Evolutionary conservation across 768 basidiomycete species (phyloP).

Genomic region (Agaricus bisporus): DNA sequence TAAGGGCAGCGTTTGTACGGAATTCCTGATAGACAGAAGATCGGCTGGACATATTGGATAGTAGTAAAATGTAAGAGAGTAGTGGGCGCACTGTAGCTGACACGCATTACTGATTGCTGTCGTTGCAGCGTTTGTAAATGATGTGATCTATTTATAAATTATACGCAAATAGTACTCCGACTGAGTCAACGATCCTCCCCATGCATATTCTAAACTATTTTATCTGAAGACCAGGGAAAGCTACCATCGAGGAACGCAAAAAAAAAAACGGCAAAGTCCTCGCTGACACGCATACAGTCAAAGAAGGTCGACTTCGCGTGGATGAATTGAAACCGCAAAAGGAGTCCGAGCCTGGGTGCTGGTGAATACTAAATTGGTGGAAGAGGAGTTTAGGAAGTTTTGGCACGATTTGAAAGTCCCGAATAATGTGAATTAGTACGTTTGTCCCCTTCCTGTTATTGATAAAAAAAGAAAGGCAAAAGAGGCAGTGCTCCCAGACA

Average conservation of each 20-base stretch:
- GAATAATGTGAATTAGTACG: slow-evolving; percentile 80
- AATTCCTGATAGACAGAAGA: no score
- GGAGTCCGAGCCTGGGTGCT: neutral
- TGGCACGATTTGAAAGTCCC: slow-evolving; percentile 86
- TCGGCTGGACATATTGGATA: no score
- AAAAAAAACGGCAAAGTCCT: slow-evolving; percentile 31
- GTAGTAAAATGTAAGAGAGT: no score
- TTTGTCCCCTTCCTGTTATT: no score
- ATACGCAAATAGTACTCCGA: no score
- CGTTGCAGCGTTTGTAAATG: no score
- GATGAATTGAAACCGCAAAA: neutral
- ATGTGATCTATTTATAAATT: no score
- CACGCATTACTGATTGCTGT: no score
- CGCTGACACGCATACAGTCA: slow-evolving; percentile 45
- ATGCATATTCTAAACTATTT: no score
- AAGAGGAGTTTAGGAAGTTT: slow-evolving; percentile 83
- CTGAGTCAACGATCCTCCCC: no score
- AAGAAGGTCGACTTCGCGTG: slow-evolving; percentile 7
- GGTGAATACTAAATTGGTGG: slow-evolving; percentile 44
- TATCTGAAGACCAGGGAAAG: no score
- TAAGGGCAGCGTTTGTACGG: neutral
- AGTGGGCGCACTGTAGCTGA: no score
- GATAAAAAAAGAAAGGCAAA: slow-evolving; percentile 80
- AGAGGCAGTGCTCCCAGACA: slow-evolving; percentile 69
- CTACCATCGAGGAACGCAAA: slow-evolving; percentile 18